These are phyloP conservation scores for Babesia divergens DNA, from an alignment of 169 alveolate genomes.

Conservation along the genomic window DNA sequence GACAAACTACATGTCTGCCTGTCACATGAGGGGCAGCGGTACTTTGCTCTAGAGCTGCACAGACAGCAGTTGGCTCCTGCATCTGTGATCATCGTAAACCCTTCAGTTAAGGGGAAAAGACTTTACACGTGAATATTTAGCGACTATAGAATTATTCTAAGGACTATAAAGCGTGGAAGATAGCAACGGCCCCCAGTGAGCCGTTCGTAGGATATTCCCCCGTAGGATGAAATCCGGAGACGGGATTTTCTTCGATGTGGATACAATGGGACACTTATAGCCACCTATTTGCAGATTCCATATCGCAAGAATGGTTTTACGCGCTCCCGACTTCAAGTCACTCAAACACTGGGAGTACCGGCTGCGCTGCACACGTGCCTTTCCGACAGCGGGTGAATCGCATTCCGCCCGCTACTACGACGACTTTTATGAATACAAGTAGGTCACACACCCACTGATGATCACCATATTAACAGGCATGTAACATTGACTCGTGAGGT, in stretches of 20 bases:
- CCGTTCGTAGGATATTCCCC: no score
- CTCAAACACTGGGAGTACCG: conserved; percentile 52
- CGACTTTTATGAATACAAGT: conserved; percentile 41
- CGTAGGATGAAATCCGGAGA: neutral
- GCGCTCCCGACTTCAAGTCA: conserved; percentile 4
- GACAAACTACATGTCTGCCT: conserved; percentile 25
- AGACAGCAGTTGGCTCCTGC: conserved; percentile 6
- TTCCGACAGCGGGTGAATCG: conserved; percentile 10
- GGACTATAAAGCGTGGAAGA: no score
- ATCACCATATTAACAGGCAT: neutral
- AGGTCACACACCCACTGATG: neutral
- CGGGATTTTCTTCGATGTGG: neutral
- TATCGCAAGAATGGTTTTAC: conserved; percentile 14
- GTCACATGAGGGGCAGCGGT: conserved; percentile 58
- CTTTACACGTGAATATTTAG: no score
- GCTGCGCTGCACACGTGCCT: conserved; percentile 18
- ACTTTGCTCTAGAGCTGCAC: conserved; percentile 33
- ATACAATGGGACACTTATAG: neutral
- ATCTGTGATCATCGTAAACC: neutral
- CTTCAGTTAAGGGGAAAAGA: no score
- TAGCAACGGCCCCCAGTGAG: no score
- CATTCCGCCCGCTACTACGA: conserved; percentile 32
- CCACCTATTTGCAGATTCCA: no score
- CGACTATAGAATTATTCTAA: no score
- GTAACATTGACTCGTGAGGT: conserved; percentile 43